A percentile compares a stretch with the other conserved stretches of the same genome.
phyloP scores from a whole-genome alignment of 2,329 filamentous ascomycete genomes.

The Stemphylium beticola region DNA sequence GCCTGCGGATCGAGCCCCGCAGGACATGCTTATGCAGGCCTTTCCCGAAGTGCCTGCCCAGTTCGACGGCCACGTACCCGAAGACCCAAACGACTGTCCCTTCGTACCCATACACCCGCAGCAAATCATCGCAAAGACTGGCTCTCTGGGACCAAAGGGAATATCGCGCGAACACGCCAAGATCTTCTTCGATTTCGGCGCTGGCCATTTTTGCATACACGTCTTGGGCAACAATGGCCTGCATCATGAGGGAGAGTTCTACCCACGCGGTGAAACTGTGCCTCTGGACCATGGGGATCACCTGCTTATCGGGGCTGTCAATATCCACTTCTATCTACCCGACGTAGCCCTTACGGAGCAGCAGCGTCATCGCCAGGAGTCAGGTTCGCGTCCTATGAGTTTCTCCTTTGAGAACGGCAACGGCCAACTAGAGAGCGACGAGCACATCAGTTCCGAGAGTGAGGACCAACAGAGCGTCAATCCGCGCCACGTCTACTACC shows the following conservation, averaged over 20 bases:
- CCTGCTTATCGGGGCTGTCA: constrained; percentile 75
- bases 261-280: constrained; percentile 22
- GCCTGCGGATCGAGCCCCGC: constrained; percentile 39
- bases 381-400: constrained; percentile 67
- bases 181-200: constrained; percentile 71
- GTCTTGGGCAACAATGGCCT: constrained; percentile 71
- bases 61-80: constrained; percentile 64
- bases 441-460: constrained; percentile 43
- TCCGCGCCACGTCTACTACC: constrained; percentile 43
- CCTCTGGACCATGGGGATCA: constrained; percentile 68
- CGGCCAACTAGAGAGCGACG: constrained; percentile 61
- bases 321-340: constrained; percentile 72
- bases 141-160: constrained; percentile 69
- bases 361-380: constrained; percentile 57
- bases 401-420: constrained; percentile 72
- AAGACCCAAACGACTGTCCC: constrained; percentile 64
- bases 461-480: constrained; percentile 43
- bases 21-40: constrained; percentile 45
- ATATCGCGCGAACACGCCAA: constrained; percentile 78
- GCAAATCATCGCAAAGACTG: constrained; percentile 42
- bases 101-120: constrained; percentile 75
- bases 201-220: constrained; percentile 69
- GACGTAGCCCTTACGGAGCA: constrained; percentile 56
- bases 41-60: constrained; percentile 53
- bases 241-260: constrained; percentile 49